phyloP scores from a whole-genome alignment of 2,329 filamentous ascomycete species.

The Coniella lustricola region DNA sequence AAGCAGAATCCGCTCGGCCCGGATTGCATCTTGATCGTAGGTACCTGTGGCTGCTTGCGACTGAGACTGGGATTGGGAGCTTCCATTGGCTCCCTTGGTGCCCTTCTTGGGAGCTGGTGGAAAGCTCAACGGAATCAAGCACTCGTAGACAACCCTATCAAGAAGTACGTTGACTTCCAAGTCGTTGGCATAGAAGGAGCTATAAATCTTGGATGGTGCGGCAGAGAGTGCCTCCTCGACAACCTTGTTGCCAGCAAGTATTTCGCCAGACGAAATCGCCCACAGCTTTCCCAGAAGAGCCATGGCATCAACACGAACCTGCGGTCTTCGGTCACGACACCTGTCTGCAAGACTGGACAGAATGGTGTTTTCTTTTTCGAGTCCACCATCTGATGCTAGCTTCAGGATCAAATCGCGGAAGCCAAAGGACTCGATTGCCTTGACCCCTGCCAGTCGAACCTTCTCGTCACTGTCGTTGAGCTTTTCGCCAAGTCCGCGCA shows the following conservation, averaged over 20 bases:
- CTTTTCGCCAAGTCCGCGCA: constrained; percentile 70
- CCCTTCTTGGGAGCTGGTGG: constrained; percentile 63
- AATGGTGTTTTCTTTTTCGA: constrained; percentile 69
- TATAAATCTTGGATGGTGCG: constrained; percentile 79
- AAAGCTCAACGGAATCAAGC: constrained; percentile 80
- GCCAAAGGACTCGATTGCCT: constrained; percentile 72
- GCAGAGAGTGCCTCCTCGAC: constrained; percentile 69
- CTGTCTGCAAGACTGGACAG: constrained; percentile 78
- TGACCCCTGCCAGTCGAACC: constrained; percentile 83
- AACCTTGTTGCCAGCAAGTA: constrained; percentile 72
- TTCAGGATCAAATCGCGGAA: constrained; percentile 78
- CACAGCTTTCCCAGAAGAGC: constrained; percentile 77
- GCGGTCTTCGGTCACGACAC: constrained; percentile 75
- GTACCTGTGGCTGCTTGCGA: constrained; percentile 30
- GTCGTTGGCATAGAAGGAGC: constrained; percentile 86
- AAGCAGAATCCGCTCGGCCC: constrained; percentile 77
- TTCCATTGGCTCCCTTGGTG: constrained; percentile 55
- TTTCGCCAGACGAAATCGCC: constrained; percentile 86
- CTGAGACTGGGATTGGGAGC: constrained; percentile 21
- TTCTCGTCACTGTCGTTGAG: constrained; percentile 85
- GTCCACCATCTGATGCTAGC: constrained; percentile 67
- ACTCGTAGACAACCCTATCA: constrained; percentile 79
- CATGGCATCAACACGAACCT: constrained; percentile 82
- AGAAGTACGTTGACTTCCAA: constrained; percentile 76
- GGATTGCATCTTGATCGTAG: constrained; percentile 65